Evolutionary conservation across 768 basidiomycete species (phyloP), one percentile per base, ranked within the genome.

Genomic region (Serendipita sp.): DNA sequence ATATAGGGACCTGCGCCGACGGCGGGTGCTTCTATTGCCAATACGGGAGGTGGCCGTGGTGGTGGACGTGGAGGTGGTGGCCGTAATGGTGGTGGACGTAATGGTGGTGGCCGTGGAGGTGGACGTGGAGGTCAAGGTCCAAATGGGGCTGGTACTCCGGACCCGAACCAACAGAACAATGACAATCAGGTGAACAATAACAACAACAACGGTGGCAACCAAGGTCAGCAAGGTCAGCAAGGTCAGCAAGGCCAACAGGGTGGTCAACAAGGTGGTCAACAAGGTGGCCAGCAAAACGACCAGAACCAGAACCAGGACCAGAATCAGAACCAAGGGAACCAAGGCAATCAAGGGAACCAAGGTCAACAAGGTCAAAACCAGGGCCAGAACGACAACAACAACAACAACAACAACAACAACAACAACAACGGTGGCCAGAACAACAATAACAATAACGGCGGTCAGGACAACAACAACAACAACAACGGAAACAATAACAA

Each of bases 401-500:
- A 20, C n/a, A 43, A 43, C 43, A 5, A 43, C 24, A 43, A 31
- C 42, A 26, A 30, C 31, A 48, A 41, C 17, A 5, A 20, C n/a
- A 24, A 56, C 20, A 51, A 51, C 62, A 14, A 22, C n/a, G 2
- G 20, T 17, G 60, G 28, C 30, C 30, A 41, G 26, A 53, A 56
- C 33, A 51, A 63, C 34, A 65, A 66, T 34, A 45, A 44, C 5
- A 62, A 60, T 24, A 64, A 65, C 44, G 43, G 60, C 58, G 60
- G 44, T 28, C 63, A 67, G 58, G 62, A 63, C 28, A 65, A 67
- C 30, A 63, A 63, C 53, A 67, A 69, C 70, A 64, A 48, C 22
- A 17, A 42, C 34, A 31, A 41, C 24, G 71, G 68, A 14, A 72
- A 79, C 69, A 75, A 76, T 16, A 81, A 83, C 67, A 75, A 72